phyloP scores from a whole-genome alignment of 106 monocot genomes.

The Dendrobium huoshanense region DNA sequence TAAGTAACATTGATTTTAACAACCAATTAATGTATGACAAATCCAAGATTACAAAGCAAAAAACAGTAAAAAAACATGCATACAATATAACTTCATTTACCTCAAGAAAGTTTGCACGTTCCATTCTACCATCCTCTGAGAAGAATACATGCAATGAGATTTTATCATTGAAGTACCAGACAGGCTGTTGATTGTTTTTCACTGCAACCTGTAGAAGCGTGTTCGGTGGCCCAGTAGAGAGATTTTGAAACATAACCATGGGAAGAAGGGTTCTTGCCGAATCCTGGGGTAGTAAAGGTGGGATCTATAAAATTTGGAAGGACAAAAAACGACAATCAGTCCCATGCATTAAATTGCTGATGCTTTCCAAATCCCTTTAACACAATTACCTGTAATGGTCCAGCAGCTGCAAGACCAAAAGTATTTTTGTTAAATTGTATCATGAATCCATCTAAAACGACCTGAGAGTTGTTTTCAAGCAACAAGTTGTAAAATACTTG shows the following conservation, averaged over 20 bases:
- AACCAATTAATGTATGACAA: too few relatives aligned
- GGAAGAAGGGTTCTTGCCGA: conserved; percentile 75
- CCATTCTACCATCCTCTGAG: conserved; percentile 88
- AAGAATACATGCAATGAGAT: conserved; percentile 68
- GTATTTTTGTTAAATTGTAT: conserved; percentile 98
- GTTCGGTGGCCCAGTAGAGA: conserved; percentile 72
- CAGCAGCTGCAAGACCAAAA: conserved; percentile 86
- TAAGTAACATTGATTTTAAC: too few relatives aligned
- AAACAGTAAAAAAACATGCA: not conserved
- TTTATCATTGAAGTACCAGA: conserved; percentile 97
- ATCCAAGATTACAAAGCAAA: too few relatives aligned
- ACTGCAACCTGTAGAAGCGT: conserved; percentile 92
- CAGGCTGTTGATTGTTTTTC: conserved; percentile 96
- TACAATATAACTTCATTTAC: conserved; percentile 27
- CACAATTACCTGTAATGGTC: conserved; percentile 60
- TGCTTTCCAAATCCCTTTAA: not conserved
- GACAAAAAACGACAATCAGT: not conserved
- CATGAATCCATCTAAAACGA: conserved; percentile 86
- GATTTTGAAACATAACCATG: conserved; percentile 81
- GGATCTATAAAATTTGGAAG: conserved; percentile 32
- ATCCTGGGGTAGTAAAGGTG: conserved; percentile 64
- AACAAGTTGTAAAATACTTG: conserved; percentile 75
- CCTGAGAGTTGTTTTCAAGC: conserved; percentile 74
- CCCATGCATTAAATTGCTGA: not conserved
- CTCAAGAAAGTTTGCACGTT: conserved; percentile 88